A percentile compares a stretch with the other conserved stretches of the same genome.
phyloP scores from a whole-genome alignment of 305 asterid species.

The Solanum hybrid region DNA sequence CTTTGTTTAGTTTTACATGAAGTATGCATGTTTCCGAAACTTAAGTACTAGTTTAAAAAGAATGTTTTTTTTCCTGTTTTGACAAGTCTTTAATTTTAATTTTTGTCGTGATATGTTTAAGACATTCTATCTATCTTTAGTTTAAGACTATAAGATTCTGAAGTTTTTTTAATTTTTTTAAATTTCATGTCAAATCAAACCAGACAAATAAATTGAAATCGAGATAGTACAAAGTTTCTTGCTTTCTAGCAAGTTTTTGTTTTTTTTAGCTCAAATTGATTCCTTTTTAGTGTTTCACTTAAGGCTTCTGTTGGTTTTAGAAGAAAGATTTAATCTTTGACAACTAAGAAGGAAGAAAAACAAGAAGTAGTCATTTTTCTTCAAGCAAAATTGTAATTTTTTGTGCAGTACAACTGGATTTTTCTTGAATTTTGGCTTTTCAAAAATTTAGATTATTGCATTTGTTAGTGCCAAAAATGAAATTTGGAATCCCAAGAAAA shows the following conservation, averaged over 20 bases:
- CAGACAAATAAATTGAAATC: background rate
- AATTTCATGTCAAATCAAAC: fast-evolving
- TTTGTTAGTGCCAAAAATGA: background rate
- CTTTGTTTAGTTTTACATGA: background rate
- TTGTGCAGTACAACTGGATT: background rate
- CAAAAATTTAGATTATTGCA: background rate
- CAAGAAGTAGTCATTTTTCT: background rate
- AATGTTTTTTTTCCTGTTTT: background rate
- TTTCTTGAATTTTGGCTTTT: background rate
- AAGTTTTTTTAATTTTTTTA: background rate
- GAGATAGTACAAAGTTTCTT: background rate
- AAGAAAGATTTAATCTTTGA: background rate
- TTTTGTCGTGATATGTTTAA: fast-evolving
- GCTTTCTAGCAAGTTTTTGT: background rate
- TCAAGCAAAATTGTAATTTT: background rate
- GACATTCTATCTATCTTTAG: background rate
- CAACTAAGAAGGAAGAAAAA: background rate
- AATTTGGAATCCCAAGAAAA: background rate
- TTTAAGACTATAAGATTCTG: fast-evolving
- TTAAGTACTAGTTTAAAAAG: background rate
- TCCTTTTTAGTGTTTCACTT: background rate
- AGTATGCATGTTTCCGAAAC: background rate
- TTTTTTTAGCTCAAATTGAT: background rate
- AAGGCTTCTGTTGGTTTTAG: background rate
- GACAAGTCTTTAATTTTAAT: background rate